Evolutionary conservation across 2,329 filamentous ascomycete species (phyloP).

Genomic region (Monilinia polystroma): DNA sequence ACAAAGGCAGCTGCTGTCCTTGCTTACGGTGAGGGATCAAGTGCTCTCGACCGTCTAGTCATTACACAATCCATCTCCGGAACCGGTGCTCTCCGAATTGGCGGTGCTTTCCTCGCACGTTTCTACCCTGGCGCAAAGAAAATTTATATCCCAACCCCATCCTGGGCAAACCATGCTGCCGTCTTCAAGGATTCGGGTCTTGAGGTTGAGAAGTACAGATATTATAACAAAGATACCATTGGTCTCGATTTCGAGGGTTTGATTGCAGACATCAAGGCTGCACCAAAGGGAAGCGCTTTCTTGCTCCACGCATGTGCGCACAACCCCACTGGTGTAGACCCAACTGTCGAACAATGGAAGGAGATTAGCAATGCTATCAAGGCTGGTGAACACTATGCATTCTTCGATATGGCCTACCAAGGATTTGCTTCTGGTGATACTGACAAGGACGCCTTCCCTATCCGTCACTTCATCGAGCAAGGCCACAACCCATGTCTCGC

Average conservation of each 20-base stretch:
- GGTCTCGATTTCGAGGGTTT: constrained; percentile 96
- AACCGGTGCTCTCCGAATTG: constrained; percentile 92
- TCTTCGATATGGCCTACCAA: constrained; percentile 99
- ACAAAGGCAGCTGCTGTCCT: constrained; percentile 87
- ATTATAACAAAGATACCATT: constrained; percentile 99
- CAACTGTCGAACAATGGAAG: constrained; percentile 87
- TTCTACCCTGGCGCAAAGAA: constrained; percentile 91
- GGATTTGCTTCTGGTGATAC: constrained; percentile 93
- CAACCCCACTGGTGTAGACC: constrained; percentile 97
- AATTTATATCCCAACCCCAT: constrained; percentile 94
- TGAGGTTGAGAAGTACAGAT: constrained; percentile 90
- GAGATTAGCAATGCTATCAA: constrained; percentile 86
- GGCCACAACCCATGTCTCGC: constrained; percentile 85
- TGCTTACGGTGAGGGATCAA: constrained; percentile 81
- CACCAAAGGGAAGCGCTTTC: constrained; percentile 83
- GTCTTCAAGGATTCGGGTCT: constrained; percentile 94
- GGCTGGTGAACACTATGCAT: constrained; percentile 82
- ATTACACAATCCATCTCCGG: constrained; percentile 98
- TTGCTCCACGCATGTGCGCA: constrained; percentile 96
- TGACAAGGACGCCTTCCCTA: constrained; percentile 87
- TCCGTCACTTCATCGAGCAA: constrained; percentile 89
- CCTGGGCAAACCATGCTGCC: constrained; percentile 97
- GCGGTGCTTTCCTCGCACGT: constrained; percentile 86
- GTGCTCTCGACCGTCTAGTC: constrained; percentile 74
- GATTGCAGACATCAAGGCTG: constrained; percentile 83